Evolutionary conservation across 805 yeast genomes (phyloP), one percentile per base, ranked within the genome.

Genomic region (Cyberlindnera petersonii): DNA sequence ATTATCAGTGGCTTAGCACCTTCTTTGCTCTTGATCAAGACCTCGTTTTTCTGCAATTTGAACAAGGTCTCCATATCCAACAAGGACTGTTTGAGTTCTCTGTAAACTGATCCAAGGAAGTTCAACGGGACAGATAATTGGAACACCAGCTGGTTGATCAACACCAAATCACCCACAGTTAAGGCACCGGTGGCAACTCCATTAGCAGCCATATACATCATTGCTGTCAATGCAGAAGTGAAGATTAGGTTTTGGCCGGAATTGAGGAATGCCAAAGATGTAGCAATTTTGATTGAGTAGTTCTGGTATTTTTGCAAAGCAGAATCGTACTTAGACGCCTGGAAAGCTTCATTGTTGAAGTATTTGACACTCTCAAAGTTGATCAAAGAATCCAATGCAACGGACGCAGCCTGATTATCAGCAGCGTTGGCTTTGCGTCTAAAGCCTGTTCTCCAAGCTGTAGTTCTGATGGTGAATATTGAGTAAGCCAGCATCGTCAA

Each of bases 171-270:
- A 50, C 98, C 98, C 16, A 93, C 97, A 1, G 94, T 82, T 39
- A 93, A 66, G 1, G 76, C 61, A 0, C 96, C 96, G 3, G 74
- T 62, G 11, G 87, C 79, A n/a, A 93, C 93, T 20, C 98, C 98
- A 39, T 79, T 77, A 53, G 96, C 86, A 13, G 96, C 97, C 95
- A 93, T 82, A 60, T 86, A 93, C 98, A 93, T 93, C 94, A 93
- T 93, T 2, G 81, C 85, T 2, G 98, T 93, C 47, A 93, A 67
- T 2, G 98, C 98, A 28, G 85, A 63, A 0, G 97, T 86, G 64
- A 85, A 85, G 23, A 85, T 85, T 39, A 83, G 51, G 56, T 81
- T 84, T 59, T 85, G 94, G 14, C 94, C 94, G 0, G 87, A 71
- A 48, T 85, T 85, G 44, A 85, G 66, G 53, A 74, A 85, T 18